A percentile compares a stretch with the other conserved stretches of the same genome.
These are phyloP conservation scores for Trichoderma asperelloides DNA, from an alignment of 495 filamentous ascomycete species.

Conservation along the genomic window DNA sequence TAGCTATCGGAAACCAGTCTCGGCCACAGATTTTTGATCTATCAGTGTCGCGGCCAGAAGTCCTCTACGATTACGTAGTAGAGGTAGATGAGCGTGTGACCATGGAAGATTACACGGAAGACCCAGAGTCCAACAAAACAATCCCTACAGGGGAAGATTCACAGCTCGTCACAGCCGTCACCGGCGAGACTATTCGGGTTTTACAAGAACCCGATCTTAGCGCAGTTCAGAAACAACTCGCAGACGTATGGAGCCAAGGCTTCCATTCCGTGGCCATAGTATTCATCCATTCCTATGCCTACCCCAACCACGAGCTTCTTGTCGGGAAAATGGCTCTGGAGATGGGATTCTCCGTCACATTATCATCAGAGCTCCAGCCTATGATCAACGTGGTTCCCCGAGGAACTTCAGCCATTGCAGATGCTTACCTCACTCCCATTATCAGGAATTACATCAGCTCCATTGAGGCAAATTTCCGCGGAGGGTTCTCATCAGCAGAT, in stretches of 20 bases:
- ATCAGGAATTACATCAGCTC: conserved; percentile 27
- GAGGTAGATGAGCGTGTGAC: conserved; percentile 21
- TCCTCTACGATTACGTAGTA: conserved; percentile 35
- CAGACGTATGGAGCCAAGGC: conserved; percentile 26
- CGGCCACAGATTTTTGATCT: conserved; percentile 70
- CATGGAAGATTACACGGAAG: conserved; percentile 53
- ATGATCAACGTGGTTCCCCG: conserved; percentile 59
- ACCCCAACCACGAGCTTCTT: conserved; percentile 45
- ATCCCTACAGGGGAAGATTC: neutral
- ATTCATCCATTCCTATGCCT: conserved; percentile 46
- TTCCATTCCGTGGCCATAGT: conserved; percentile 46
- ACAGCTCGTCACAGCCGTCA: conserved; percentile 1
- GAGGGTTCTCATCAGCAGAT: conserved; percentile 56
- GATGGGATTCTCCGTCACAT: conserved; percentile 40
- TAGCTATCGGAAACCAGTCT: conserved; percentile 71
- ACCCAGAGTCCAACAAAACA: conserved; percentile 51
- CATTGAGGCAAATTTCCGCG: conserved; percentile 45
- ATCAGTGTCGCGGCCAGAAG: conserved; percentile 59
- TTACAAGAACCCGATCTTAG: neutral
- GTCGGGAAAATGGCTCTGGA: conserved; percentile 43
- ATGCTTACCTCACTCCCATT: conserved; percentile 14
- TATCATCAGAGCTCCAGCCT: conserved; percentile 47
- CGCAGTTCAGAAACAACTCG: neutral
- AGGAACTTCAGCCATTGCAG: conserved; percentile 17
- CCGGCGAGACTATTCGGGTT: neutral